Percentiles rank a stretch among this genome's conserved stretches.
These are phyloP conservation scores for Babesia bigemina DNA, from an alignment of 169 alveolate species.

Conservation along the genomic window DNA sequence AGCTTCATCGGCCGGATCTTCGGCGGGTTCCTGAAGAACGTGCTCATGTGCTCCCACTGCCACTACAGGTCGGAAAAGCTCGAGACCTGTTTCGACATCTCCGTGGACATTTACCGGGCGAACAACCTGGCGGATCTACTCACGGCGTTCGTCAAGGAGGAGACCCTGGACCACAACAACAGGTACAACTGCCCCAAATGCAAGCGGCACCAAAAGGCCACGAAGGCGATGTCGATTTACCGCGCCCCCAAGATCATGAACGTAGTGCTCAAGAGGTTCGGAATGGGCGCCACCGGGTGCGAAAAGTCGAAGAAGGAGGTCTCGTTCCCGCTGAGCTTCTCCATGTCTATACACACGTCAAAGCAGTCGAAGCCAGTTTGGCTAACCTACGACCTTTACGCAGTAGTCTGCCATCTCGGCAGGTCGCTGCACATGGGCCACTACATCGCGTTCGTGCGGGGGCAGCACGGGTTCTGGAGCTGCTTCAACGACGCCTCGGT, in stretches of 20 bases:
- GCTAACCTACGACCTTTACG: conserved; percentile 59
- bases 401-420: conserved; percentile 66
- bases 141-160: conserved; percentile 51
- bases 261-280: conserved; percentile 71
- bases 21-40: conserved; percentile 54
- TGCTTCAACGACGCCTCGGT: conserved; percentile 46
- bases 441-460: conserved; percentile 52
- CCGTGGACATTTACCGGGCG: conserved; percentile 70
- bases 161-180: conserved; percentile 65
- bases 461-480: conserved; percentile 66
- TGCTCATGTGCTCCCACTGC: conserved; percentile 54
- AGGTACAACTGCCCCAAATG: conserved; percentile 74
- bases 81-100: conserved; percentile 73
- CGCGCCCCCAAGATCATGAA: conserved; percentile 71
- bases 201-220: conserved; percentile 67
- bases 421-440: conserved; percentile 57
- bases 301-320: conserved; percentile 37
- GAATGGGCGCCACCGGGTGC: conserved; percentile 12
- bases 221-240: conserved; percentile 71
- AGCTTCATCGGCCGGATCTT: conserved; percentile 55
- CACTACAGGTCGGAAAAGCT: conserved; percentile 71
- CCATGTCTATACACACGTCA: conserved; percentile 50
- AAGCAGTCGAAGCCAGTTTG: conserved; percentile 27
- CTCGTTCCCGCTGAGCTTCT: conserved; percentile 49
- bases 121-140: conserved; percentile 68